phyloP scores from a whole-genome alignment of 768 basidiomycete genomes.

The Pleurotus tuoliensis region DNA sequence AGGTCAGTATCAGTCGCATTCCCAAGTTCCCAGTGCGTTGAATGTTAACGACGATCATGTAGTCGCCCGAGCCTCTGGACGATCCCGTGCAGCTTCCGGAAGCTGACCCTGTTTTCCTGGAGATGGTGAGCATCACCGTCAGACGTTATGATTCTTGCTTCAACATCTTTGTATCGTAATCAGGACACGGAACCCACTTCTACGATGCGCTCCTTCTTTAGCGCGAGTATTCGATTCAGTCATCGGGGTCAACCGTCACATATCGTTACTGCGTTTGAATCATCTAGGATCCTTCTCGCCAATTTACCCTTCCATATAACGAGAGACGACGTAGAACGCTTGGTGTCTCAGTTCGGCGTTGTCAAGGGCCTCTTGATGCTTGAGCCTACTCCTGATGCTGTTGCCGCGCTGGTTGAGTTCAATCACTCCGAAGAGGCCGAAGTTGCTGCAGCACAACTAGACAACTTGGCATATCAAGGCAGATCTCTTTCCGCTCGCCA shows the following conservation, averaged over 20 bases:
- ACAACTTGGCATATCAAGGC: slow-evolving; percentile 23
- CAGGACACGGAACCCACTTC: slow-evolving; percentile 3
- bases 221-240: slow-evolving; percentile 4
- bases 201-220: slow-evolving; percentile 1
- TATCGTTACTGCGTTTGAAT: slow-evolving; percentile 36
- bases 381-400: slow-evolving; percentile 10
- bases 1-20: too few relatives aligned
- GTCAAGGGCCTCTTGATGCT: slow-evolving; percentile 21
- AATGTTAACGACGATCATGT: not conserved
- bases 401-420: slow-evolving; percentile 23
- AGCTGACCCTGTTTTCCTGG: not conserved
- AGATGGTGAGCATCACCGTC: not conserved
- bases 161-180: not conserved
- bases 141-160: not conserved
- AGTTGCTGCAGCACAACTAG: slow-evolving; percentile 27
- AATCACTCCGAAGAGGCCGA: slow-evolving; percentile 23
- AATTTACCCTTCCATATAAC: slow-evolving; percentile 33
- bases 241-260: slow-evolving; percentile 2
- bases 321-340: slow-evolving; percentile 22
- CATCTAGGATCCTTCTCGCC: slow-evolving; percentile 31
- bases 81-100: not conserved
- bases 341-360: slow-evolving; percentile 28
- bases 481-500: slow-evolving; percentile 24
- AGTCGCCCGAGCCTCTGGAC: not conserved
- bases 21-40: too few relatives aligned